Evolutionary conservation across 495 filamentous ascomycete genomes (phyloP), one percentile per base, ranked within the genome.

Genomic region (Lineolata rhizophorae): DNA sequence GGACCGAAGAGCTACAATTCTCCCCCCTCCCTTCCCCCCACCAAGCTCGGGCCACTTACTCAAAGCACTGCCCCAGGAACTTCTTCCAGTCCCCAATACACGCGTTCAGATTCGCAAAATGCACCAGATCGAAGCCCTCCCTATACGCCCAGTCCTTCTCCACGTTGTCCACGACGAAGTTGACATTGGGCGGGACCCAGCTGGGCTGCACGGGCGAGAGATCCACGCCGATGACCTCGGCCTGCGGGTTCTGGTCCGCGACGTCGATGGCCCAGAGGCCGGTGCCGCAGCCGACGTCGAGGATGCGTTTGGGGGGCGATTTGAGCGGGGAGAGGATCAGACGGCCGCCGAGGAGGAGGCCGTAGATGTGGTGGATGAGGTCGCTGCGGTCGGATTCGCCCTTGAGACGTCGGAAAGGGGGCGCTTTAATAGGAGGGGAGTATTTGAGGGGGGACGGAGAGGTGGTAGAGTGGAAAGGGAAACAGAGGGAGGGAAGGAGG

Each of bases 161-260:
- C 20, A 51, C 51, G 38, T 71, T 64, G 35, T 71, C 67, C 18
- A 68, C 49, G 30, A 64, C 57, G 41, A 71, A 71, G 24, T 47
- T 50, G 12, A 60, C 42, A 38, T 70, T 72, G 3, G 55, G 52
- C 0, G 62, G 55, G 4, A 53, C 44, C 43, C 49, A 53, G 40
- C 18, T 16, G 16, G 49, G 50, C 29, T 54, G 50, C 25, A 47
- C 50, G 4, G 46, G 47, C 3, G 48, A 51, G 1, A 48, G 38
- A 36, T 48, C 48, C n/a, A 39, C 48, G 12, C 48, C 48, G 8
- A 40, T 48, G 10, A 51, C 30, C 47, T 50, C n/a, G 3, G 10
- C 5, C 9, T 20, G 25, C 11, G 43, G 40, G 22, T 12, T 26
- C 8, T 12, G 32, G 44, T 11, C 32, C 47, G 42, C 47, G 40